Conservation (phyloP, 192 early-diverging fungal genomes). For the Coemansia sp. region DNA sequence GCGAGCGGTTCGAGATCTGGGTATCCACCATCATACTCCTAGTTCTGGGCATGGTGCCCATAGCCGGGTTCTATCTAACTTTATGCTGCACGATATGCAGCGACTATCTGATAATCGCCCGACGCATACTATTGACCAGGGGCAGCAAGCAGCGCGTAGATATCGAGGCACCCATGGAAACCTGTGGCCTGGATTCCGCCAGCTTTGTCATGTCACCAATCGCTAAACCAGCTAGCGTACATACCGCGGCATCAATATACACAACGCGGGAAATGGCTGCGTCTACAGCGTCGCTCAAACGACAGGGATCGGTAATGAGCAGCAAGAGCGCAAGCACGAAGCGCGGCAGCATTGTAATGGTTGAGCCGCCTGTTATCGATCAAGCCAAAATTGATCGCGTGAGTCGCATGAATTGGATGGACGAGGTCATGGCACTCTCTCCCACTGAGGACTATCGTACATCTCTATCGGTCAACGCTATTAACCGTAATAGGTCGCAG, state of each 20-base stretch:
- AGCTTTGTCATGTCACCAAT: conserved; percentile 9
- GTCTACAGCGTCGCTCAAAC: background rate
- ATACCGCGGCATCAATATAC: background rate
- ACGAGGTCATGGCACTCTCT: conserved; percentile 48
- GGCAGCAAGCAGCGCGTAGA: background rate
- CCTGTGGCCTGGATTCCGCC: background rate
- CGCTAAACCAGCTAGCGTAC: conserved; percentile 11
- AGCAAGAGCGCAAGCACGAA: conserved; percentile 9
- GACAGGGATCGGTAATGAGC: conserved; percentile 7
- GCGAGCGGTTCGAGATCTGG: conserved; percentile 34
- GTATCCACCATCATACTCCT: conserved; percentile 31
- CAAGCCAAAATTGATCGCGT: conserved; percentile 20
- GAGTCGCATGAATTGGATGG: conserved; percentile 50
- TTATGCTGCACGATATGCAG: conserved; percentile 39
- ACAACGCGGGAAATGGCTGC: background rate
- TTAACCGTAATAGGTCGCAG: background rate
- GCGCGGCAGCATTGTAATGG: background rate
- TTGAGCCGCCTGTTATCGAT: background rate
- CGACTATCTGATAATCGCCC: conserved; percentile 35
- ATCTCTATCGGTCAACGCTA: conserved; percentile 26
- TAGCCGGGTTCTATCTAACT: conserved; percentile 33
- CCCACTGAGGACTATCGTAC: conserved; percentile 39
- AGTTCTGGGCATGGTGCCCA: conserved; percentile 46
- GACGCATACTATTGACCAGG: background rate
- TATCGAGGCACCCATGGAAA: conserved; percentile 7